Conservation (phyloP, 2,329 filamentous ascomycete species). For the Neocatenulostroma microsporum region DNA sequence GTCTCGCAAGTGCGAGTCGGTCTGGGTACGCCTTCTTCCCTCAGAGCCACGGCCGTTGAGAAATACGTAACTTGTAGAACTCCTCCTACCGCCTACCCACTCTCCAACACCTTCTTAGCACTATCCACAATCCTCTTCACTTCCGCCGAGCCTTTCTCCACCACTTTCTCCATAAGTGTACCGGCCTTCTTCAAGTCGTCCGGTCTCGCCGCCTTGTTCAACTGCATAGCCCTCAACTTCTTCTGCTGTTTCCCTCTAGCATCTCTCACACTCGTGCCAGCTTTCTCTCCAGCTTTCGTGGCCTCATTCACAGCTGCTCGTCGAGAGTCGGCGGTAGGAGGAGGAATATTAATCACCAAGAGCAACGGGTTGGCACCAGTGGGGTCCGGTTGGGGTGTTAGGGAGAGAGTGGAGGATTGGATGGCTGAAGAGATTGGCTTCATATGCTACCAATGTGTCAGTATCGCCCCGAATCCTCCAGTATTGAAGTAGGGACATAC, state of each 20-base stretch:
- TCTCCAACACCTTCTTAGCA: conserved; percentile 41
- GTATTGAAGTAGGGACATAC: conserved; percentile 30
- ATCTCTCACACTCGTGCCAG: conserved; percentile 34
- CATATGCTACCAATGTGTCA: conserved; percentile 41
- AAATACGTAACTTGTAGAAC: too few species aligned
- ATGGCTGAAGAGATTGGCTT: conserved; percentile 50
- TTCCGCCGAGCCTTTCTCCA: conserved; percentile 41
- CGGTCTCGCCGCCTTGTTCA: conserved; percentile 37
- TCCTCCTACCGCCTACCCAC: too few species aligned
- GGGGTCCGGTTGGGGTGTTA: conserved; percentile 43
- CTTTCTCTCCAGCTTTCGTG: conserved; percentile 36
- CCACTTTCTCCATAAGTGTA: conserved; percentile 44
- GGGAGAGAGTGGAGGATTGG: conserved; percentile 42
- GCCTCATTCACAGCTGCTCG: conserved; percentile 25
- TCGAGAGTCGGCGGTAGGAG: conserved; percentile 50
- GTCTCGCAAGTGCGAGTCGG: too few species aligned
- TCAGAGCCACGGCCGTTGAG: too few species aligned
- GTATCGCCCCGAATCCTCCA: too few species aligned
- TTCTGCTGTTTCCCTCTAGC: conserved; percentile 44
- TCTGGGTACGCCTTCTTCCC: too few species aligned
- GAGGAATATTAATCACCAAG: conserved; percentile 48
- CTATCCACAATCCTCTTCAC: conserved; percentile 43
- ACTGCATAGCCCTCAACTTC: conserved; percentile 38
- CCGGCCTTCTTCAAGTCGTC: conserved; percentile 45
- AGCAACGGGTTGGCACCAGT: conserved; percentile 44